Evolutionary conservation across 495 filamentous ascomycete species (phyloP).

Genomic region (Astrothelium macrocarpum): DNA sequence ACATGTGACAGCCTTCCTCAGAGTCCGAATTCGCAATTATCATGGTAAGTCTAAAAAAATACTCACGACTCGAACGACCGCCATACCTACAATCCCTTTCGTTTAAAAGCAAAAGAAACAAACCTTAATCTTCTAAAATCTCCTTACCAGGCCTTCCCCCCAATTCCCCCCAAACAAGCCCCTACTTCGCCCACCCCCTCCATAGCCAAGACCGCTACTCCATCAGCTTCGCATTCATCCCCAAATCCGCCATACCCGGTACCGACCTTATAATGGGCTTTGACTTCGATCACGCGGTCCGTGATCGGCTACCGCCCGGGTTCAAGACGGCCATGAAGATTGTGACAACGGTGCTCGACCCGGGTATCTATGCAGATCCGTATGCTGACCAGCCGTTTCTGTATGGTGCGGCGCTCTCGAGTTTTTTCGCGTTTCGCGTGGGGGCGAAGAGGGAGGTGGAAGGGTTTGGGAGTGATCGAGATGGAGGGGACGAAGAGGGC

Average conservation of each 20-base stretch:
- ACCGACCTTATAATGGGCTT: constrained; percentile 79
- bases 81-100: background rate
- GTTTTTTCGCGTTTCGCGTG: constrained; percentile 61
- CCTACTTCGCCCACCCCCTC: constrained; percentile 63
- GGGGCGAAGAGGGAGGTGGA: constrained; percentile 37
- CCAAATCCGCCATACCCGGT: constrained; percentile 53
- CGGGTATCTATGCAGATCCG: constrained; percentile 72
- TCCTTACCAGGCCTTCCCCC: constrained; percentile 19
- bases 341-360: constrained; percentile 82
- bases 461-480: constrained; percentile 2
- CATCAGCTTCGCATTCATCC: constrained; percentile 65
- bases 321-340: constrained; percentile 71
- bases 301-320: constrained; percentile 70
- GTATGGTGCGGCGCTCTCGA: constrained; percentile 63
- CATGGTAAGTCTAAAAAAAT: constrained; percentile 32
- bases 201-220: constrained; percentile 73
- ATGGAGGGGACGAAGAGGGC: constrained; percentile 18
- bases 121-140: background rate
- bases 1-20: constrained; percentile 50
- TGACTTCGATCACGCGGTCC: constrained; percentile 80
- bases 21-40: constrained; percentile 60
- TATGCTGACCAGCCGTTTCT: constrained; percentile 77
- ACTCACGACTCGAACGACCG: no score
- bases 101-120: background rate
- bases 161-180: constrained; percentile 36